Evolutionary conservation across 768 basidiomycete species (phyloP).

Genomic region (Sporobolomyces phaffii): DNA sequence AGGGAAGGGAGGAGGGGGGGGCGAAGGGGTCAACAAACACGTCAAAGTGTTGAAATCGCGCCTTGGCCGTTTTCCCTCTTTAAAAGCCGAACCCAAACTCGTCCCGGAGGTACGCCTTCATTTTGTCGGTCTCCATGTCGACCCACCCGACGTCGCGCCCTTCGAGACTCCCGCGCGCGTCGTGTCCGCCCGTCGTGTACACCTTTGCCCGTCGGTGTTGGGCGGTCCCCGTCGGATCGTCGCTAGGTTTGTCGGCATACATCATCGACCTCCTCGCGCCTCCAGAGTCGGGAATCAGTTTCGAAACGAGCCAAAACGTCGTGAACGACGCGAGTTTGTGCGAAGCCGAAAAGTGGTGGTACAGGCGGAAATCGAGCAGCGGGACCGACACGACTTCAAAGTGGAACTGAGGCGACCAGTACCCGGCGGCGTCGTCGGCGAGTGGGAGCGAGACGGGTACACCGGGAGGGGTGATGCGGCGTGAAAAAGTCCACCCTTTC

Average conservation of each 20-base stretch:
- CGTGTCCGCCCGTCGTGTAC: constrained; percentile 30
- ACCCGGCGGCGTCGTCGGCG: background rate
- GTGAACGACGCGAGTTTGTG: constrained; percentile 21
- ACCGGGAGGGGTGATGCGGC: constrained; percentile 14
- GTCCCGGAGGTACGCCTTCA: constrained; percentile 14
- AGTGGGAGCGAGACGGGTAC: constrained; percentile 15
- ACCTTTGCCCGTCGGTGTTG: constrained; percentile 32
- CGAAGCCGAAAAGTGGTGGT: constrained; percentile 29
- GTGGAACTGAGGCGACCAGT: constrained; percentile 29
- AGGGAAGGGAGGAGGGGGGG: too few species aligned
- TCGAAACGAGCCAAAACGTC: constrained; percentile 30
- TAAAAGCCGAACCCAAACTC: constrained; percentile 31
- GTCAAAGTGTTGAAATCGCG: too few species aligned
- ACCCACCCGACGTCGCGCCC: constrained; percentile 35
- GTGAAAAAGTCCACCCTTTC: constrained; percentile 36
- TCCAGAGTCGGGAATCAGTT: constrained; percentile 24
- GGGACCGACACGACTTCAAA: constrained; percentile 27
- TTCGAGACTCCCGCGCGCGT: constrained; percentile 24
- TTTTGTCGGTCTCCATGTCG: constrained; percentile 26
- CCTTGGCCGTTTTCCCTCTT: too few species aligned
- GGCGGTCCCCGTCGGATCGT: too few species aligned
- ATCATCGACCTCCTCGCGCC: constrained; percentile 31
- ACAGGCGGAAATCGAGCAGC: constrained; percentile 25
- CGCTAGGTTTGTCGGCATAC: constrained; percentile 25
- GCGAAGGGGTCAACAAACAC: too few species aligned